Base-by-base conservation (phyloP, 371 early-diverging fungal species). In the Sporodiniella umbellata region DNA sequence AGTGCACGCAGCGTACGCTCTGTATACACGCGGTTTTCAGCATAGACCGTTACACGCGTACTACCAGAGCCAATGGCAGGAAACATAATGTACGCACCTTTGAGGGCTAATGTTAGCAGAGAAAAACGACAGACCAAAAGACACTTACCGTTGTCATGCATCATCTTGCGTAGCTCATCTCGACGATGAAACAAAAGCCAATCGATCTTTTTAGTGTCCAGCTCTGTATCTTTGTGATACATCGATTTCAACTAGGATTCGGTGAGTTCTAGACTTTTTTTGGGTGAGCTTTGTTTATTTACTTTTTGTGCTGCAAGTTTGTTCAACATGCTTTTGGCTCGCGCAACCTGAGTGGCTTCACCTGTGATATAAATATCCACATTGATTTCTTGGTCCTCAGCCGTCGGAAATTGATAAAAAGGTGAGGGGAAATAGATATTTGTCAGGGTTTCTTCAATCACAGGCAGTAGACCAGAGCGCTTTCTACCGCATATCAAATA, bases 1-100 rank as follows among this genome's bases (percentile, higher is more conserved):
- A 92, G 54, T 1, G 83, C 75, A 28, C 88, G 64, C 26, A 88
- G 62, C 4, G 89, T 83, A 11, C 92, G 75, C 49, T 86, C 87
- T 8, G 85, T 79, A 61, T 85, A 83, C 1, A 87, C 80, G 17
- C 68, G 57, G 51, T 85, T 81, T 48, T 86, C 86, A 7, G 88
- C 90, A 65, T 72, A 80, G 14, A 81, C 76, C 21, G 75, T 75
- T 22, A 87, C 67, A 23, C 68, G 66, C 39, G 72, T 80, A 10
- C 58, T 54, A 0, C 70, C 72, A 33, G 79, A 76, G 0, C 89
- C 90, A 19, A 88, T 60, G 2, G 78, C 56, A 4, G 92, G 89
- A 39, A 88, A 75, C 18, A 70, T 51, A 43, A 92, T 68, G 49
- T 70, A 74, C 2, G 80, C 75, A 38, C 77, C 70, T 70, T 51